phyloP scores from a whole-genome alignment of 805 yeast species.

The Candida awuae region DNA sequence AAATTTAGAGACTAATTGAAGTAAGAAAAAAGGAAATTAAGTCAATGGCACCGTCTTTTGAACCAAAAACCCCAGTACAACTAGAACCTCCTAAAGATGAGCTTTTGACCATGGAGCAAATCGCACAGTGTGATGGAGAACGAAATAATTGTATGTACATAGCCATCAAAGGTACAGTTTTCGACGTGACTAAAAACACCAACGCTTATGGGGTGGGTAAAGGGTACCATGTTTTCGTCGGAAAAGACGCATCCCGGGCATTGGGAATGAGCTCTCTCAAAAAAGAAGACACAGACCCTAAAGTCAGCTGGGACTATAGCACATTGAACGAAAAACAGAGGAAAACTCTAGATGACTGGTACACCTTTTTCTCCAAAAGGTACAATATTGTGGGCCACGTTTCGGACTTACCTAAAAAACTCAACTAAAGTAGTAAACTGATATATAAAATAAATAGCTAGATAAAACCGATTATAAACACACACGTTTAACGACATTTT shows the following conservation, averaged over 20 bases:
- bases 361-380: slow-evolving; percentile 47
- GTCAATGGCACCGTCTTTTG: slow-evolving; percentile 7
- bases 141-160: slow-evolving; percentile 44
- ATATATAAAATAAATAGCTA: background rate
- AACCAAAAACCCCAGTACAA: slow-evolving; percentile 45
- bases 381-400: slow-evolving; percentile 39
- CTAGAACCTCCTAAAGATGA: slow-evolving; percentile 45
- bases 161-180: slow-evolving; percentile 67
- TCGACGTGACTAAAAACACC: slow-evolving; percentile 63
- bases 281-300: slow-evolving; percentile 39
- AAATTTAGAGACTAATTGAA: too few relatives aligned
- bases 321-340: slow-evolving; percentile 52
- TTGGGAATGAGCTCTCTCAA: slow-evolving; percentile 60
- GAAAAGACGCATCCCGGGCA: slow-evolving; percentile 71
- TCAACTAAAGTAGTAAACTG: background rate
- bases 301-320: slow-evolving; percentile 40
- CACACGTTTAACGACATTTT: slow-evolving; percentile 28
- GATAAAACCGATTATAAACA: slow-evolving; percentile 1
- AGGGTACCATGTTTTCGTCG: slow-evolving; percentile 64
- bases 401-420: slow-evolving; percentile 20
- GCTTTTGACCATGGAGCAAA: slow-evolving; percentile 27
- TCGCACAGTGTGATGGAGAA: slow-evolving; percentile 19
- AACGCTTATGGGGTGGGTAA: slow-evolving; percentile 72
- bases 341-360: slow-evolving; percentile 68
- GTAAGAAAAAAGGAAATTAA: too few relatives aligned